These are phyloP conservation scores for Xylariaceae sp. DNA, from an alignment of 2,329 filamentous ascomycete genomes.

Conservation along the genomic window DNA sequence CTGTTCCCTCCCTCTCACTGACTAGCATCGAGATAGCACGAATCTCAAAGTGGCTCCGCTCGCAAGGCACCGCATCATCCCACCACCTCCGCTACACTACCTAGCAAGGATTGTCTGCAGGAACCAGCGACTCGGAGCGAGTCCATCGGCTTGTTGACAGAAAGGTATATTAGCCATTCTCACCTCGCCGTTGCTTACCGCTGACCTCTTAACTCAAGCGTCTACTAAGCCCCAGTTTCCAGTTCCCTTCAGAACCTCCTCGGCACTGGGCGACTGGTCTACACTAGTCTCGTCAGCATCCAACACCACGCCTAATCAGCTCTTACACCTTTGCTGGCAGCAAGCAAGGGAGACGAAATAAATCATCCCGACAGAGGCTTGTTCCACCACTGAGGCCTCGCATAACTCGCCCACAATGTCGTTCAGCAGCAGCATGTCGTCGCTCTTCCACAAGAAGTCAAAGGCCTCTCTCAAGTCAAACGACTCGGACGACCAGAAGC, in stretches of 20 bases:
- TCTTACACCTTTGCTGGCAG: neutral
- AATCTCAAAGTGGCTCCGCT: neutral
- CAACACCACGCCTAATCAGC: slow-evolving; percentile 10
- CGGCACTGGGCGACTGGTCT: neutral
- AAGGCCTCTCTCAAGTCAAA: slow-evolving; percentile 22
- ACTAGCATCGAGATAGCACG: neutral
- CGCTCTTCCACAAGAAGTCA: slow-evolving; percentile 31
- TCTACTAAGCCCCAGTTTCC: neutral
- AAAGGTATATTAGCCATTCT: neutral
- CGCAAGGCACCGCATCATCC: neutral
- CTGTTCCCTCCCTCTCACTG: neutral
- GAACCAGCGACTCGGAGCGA: neutral
- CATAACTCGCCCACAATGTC: slow-evolving; percentile 12
- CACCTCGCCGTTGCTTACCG: neutral
- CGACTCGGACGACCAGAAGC: slow-evolving; percentile 21
- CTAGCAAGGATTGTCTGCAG: neutral
- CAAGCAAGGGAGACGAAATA: neutral
- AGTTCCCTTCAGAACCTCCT: neutral
- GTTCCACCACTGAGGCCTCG: neutral
- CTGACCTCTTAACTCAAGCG: neutral
- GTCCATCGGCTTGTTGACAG: too few relatives aligned
- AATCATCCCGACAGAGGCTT: neutral
- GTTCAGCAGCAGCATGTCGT: slow-evolving; percentile 17
- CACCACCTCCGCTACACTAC: neutral
- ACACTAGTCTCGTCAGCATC: slow-evolving; percentile 8